A percentile compares a stretch with the other conserved stretches of the same genome.
These are phyloP conservation scores for Penicillium italicum DNA, from an alignment of 2,329 filamentous ascomycete species.

Conservation along the genomic window DNA sequence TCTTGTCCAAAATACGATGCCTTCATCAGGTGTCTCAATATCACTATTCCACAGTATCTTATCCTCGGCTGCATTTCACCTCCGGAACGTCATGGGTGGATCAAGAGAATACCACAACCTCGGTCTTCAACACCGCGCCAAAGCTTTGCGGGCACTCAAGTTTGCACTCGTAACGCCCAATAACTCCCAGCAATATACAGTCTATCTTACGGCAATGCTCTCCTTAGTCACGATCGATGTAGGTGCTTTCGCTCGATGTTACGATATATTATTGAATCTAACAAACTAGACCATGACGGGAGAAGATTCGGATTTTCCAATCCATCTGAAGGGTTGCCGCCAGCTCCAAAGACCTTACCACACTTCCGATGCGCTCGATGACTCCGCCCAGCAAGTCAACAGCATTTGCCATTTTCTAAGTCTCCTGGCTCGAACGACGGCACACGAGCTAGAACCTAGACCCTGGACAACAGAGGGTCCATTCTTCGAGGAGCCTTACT, in stretches of 20 bases:
- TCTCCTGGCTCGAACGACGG: constrained; percentile 18
- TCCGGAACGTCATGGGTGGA: constrained; percentile 6
- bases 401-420: constrained; percentile 21
- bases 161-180: background rate
- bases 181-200: constrained; percentile 5
- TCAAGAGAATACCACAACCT: constrained; percentile 1
- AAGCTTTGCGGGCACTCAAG: constrained; percentile 7
- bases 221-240: constrained; percentile 22
- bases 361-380: background rate
- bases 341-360: constrained; percentile 5
- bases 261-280: background rate
- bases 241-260: background rate
- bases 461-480: background rate
- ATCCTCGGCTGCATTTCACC: constrained; percentile 13
- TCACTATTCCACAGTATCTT: constrained; percentile 12
- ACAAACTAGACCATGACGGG: constrained; percentile 12
- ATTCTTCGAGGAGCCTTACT: constrained; percentile 1
- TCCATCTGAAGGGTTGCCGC: constrained; percentile 18
- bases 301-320: constrained; percentile 22
- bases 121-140: constrained; percentile 6
- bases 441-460: constrained; percentile 7
- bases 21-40: constrained; percentile 4
- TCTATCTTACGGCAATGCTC: constrained; percentile 19
- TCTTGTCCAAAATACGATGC: background rate
- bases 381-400: constrained; percentile 14